Evolutionary conservation across 768 basidiomycete species (phyloP).

Genomic region (Panaeolus cyanescens): DNA sequence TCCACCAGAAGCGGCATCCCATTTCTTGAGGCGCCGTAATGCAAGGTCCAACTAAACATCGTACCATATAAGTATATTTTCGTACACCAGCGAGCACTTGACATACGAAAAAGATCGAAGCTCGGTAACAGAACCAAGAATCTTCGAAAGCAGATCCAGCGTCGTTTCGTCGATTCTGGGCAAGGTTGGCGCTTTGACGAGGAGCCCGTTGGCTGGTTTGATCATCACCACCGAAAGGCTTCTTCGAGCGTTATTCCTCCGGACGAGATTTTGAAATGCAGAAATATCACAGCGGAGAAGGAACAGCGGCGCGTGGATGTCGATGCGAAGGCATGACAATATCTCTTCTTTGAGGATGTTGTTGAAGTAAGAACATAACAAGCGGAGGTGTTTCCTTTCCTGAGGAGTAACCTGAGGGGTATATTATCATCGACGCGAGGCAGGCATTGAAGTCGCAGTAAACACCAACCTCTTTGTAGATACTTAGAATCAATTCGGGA

Average conservation of each 20-base stretch:
- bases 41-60: slow-evolving; percentile 1
- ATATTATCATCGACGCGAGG: background rate
- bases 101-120: slow-evolving; percentile 1
- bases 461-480: background rate
- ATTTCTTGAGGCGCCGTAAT: background rate
- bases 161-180: background rate
- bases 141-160: background rate
- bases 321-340: background rate
- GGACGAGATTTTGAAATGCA: background rate
- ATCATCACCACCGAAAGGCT: background rate
- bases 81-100: background rate
- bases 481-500: background rate
- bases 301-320: background rate
- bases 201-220: background rate
- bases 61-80: background rate
- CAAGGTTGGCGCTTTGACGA: background rate
- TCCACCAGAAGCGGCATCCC: background rate
- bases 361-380: slow-evolving; percentile 1
- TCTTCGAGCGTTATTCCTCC: background rate
- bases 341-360: background rate
- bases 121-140: background rate
- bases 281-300: background rate
- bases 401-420: background rate
- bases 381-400: background rate
- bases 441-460: background rate